Evolutionary conservation across 202 grass and related monocot species (phyloP), one percentile per base, ranked within the genome.

Genomic region (Digitaria exilis): DNA sequence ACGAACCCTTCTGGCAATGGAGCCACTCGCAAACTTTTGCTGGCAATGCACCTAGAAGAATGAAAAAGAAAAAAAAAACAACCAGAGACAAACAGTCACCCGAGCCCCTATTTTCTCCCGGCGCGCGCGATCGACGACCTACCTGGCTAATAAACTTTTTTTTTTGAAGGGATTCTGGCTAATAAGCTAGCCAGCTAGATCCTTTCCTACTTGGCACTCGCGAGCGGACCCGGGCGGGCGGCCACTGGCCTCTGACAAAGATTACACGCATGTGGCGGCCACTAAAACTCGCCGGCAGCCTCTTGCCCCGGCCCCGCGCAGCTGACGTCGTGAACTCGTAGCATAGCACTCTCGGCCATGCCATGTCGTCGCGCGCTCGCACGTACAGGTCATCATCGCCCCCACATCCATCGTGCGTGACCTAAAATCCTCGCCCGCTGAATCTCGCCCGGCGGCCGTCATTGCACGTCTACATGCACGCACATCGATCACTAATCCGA

Each of bases 371-470:
- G n/a, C 80, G 18, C 21, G 43, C 65, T 30, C 31, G 35, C 64
- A 5, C 18, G 1, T 4, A 25, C 66, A 70, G 41, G 41, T 69
- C n/a, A 14, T 66, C 59, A 2, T 4, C 57, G 11, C 8, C 11
- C 10, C n/a, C 10, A 14, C 6, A 58, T 75, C 78, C 39, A 80
- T 80, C 76, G 82, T 80, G 87, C 87, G 30, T 42, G 61, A 84
- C 87, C 87, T 80, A 80, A 80, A 77, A 80, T 44, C 55, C 22
- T 43, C 4, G 24, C 12, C 7, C 28, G 24, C 42, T 2, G 4
- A 48, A n/a, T 24, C 15, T 16, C 42, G 6, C 3, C n/a, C 13
- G 29, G 12, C n/a, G 29, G 37, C 35, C 60, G 31, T 17, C 48
- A 67, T 71, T 41, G 73, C n/a, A 13, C 21, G 0, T 79, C 17